A percentile compares a stretch with the other conserved stretches of the same genome.
Conservation (phyloP, 768 basidiomycete genomes). For the Leccinum arenicola region DNA sequence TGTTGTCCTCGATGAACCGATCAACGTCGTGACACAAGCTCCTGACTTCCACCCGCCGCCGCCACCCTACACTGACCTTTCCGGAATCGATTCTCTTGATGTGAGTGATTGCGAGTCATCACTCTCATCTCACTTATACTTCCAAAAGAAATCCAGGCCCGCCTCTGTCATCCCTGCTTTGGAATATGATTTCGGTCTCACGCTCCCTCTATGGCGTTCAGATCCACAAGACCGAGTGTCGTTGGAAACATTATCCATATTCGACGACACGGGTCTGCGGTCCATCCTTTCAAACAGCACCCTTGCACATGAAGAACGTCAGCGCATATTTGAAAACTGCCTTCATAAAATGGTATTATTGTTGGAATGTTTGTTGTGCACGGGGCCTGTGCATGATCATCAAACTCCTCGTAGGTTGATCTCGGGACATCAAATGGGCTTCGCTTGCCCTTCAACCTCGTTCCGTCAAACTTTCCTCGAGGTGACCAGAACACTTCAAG, state of each 20-base stretch:
- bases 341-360: too few relatives aligned
- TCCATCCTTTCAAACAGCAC: not conserved
- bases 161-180: not conserved
- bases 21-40: not conserved
- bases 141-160: not conserved
- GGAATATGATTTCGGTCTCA: not conserved
- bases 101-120: not conserved
- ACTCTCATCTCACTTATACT: not conserved
- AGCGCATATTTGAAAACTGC: not conserved
- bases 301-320: not conserved
- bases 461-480: not conserved
- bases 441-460: not conserved
- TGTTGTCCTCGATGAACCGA: not conserved
- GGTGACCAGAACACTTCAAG: not conserved
- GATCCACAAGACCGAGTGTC: not conserved
- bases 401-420: not conserved
- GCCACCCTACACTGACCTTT: not conserved
- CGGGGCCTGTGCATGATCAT: not conserved
- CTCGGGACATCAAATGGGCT: not conserved
- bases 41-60: not conserved
- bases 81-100: not conserved
- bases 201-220: not conserved
- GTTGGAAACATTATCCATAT: not conserved
- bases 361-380: not conserved
- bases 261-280: not conserved